Base-by-base conservation (phyloP, 371 early-diverging fungal genomes). In the Quaeritorhiza haematococci region DNA sequence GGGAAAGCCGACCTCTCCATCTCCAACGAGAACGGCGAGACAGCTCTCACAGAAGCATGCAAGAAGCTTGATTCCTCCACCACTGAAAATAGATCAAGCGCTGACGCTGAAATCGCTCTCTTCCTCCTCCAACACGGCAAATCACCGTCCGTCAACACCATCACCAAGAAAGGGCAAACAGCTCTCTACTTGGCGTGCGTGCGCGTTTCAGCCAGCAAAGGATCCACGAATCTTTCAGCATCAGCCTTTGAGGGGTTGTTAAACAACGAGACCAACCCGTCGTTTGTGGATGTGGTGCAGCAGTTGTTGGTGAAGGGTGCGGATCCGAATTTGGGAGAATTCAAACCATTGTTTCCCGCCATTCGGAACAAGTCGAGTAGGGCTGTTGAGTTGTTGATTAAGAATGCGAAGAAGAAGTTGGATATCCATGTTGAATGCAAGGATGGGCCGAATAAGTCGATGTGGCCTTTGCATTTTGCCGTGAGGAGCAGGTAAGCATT, bases 1-100 rank as follows among this genome's bases (percentile, higher is more conserved):
- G n/a, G n/a, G n/a, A n/a, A n/a, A n/a, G 55, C 53, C 5, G 66
- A 71, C 49, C 70, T 82, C 1, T 78, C 70, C 10, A 15, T 53
- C 30, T 13, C 62, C 34, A 61, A 68, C 43, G 26, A 29, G 1
- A 44, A 53, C 46, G 62, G 60, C 3, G 34, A 53, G n/a, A 68
- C 66, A 1, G 38, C 54, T 23, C 62, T 67, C 2, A 46, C 59
- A 15, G 61, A 67, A 21, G 58, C 76, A 1, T 29, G 57, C 26
- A 3, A n/a, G n/a, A n/a, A n/a, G n/a, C n/a, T n/a, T n/a, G n/a
- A n/a, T n/a, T n/a, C n/a, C n/a, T n/a, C n/a, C n/a, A n/a, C n/a
- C n/a, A n/a, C n/a, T n/a, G n/a, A n/a, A n/a, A n/a, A n/a, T n/a
- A n/a, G n/a, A n/a, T n/a, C n/a, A n/a, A n/a, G n/a, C n/a, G 19